Conservation (phyloP, 129 eudicot species). For the Centella asiatica region DNA sequence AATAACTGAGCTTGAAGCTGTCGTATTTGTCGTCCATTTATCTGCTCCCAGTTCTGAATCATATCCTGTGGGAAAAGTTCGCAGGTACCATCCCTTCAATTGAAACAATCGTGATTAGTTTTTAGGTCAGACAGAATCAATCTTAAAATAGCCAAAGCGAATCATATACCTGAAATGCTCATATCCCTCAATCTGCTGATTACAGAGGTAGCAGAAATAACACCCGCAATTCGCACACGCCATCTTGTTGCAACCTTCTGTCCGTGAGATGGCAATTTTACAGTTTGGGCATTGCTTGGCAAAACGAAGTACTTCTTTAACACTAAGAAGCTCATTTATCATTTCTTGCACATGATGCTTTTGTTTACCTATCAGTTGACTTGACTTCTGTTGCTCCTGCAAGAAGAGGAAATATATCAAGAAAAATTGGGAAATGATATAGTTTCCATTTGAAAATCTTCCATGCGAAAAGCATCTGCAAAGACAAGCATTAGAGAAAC, state of each 20-base stretch:
- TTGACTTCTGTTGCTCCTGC: constrained; percentile 51
- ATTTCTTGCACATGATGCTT: constrained; percentile 49
- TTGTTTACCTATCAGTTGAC: constrained; percentile 40
- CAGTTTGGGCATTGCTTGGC: constrained; percentile 90
- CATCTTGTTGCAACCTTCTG: constrained; percentile 94
- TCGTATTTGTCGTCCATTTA: constrained; percentile 45
- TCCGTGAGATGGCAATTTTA: constrained; percentile 85
- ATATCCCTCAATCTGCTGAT: constrained; percentile 58
- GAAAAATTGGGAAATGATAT: background rate
- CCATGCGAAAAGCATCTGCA: background rate
- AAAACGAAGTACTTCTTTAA: constrained; percentile 54
- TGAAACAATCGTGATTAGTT: constrained; percentile 13
- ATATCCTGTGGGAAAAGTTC: constrained; percentile 67
- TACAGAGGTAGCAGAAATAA: constrained; percentile 82
- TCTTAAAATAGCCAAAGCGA: background rate
- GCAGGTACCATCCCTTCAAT: constrained; percentile 52
- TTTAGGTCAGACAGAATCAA: background rate
- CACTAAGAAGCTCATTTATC: constrained; percentile 74
- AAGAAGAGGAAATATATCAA: background rate
- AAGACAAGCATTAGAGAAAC: no score
- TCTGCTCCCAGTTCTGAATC: constrained; percentile 46
- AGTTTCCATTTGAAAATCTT: no score
- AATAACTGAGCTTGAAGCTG: constrained; percentile 37
- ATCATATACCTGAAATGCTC: constrained; percentile 71
- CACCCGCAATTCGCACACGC: constrained; percentile 58